phyloP scores from a whole-genome alignment of 768 basidiomycete genomes.

The Pleurotus cornucopiae region DNA sequence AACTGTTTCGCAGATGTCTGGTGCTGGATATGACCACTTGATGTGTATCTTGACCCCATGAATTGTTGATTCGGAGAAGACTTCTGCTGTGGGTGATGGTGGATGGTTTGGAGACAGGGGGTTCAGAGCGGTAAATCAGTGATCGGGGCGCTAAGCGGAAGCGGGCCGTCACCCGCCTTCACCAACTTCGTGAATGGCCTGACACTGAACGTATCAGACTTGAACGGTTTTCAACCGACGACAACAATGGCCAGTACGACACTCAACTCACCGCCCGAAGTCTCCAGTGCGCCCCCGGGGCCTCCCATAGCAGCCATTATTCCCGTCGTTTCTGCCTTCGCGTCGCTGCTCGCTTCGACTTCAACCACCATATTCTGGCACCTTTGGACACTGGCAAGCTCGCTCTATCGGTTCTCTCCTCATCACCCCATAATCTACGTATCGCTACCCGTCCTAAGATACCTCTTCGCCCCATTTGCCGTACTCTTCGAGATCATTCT shows the following conservation, averaged over 20 bases:
- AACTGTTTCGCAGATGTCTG: constrained; percentile 45
- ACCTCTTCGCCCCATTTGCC: constrained; percentile 45
- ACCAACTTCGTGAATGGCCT: no score
- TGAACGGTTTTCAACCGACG: no score
- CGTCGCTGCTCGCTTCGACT: not conserved
- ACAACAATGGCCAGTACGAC: not conserved
- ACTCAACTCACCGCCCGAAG: not conserved
- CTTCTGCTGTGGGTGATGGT: no score
- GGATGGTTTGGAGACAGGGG: no score
- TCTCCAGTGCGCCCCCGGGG: not conserved
- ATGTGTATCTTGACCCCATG: not conserved
- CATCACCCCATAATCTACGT: constrained; percentile 19
- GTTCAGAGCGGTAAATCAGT: no score
- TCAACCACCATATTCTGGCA: not conserved
- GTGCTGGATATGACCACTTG: not conserved
- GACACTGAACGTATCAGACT: no score
- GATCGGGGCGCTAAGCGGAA: no score
- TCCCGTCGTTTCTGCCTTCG: not conserved
- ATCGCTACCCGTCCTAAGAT: constrained; percentile 15
- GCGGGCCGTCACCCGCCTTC: no score
- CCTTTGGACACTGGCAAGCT: not conserved
- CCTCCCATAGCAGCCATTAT: not conserved
- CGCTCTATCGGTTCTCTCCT: constrained; percentile 19
- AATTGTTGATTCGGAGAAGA: no score
- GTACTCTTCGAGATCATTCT: constrained; percentile 36